Evolutionary conservation across 352 stramenopile species (phyloP), one percentile per base, ranked within the genome.

Genomic region (Globisporangium carolinianum): DNA sequence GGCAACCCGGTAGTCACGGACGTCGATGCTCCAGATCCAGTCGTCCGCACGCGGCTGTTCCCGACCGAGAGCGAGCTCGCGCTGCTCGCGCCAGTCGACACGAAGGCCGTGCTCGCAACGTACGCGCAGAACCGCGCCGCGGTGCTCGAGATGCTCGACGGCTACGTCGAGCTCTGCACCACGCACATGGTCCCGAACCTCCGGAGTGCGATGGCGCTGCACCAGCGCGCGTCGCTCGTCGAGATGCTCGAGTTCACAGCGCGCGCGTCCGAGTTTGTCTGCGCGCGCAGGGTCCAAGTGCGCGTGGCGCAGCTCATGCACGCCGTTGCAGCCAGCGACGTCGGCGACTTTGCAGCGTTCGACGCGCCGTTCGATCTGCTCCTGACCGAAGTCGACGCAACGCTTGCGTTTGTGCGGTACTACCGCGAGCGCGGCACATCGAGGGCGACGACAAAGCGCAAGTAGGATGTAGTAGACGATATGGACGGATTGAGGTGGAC

Each of bases 141-240:
- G 7, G 69, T 87, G 61, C 51, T 71, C 4, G 82, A 89, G 48
- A 91, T 91, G 82, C 65, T 91, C 9, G 68, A 86, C 45, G 82
- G 82, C 0, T 91, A 77, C 48, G 62, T 71, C 11, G 77, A 89
- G 42, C 61, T 91, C 50, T 73, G 74, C 17, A 53, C 73, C 12
- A 67, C 69, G 8, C 75, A 87, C 8, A 83, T 91, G 53, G 38
- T 69, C 1, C 75, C 75, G 12, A 74, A 75, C 14, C 58, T 91
- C 6, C 50, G 55, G 11, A 50, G 47, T 0, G 80, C 79, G 5
- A 54, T 87, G 45, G 66, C 52, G 5, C 51, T 57, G 4, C 64
- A 67, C 36, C 82, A 82, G 54, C 75, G 79, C 43, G 69, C 66
- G 0, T 64, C 69, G 18, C 62, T 89, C 35, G 68, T 91, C 41